Conservation (phyloP, 75 land plant genomes). For the Sequoia sempervirens region DNA sequence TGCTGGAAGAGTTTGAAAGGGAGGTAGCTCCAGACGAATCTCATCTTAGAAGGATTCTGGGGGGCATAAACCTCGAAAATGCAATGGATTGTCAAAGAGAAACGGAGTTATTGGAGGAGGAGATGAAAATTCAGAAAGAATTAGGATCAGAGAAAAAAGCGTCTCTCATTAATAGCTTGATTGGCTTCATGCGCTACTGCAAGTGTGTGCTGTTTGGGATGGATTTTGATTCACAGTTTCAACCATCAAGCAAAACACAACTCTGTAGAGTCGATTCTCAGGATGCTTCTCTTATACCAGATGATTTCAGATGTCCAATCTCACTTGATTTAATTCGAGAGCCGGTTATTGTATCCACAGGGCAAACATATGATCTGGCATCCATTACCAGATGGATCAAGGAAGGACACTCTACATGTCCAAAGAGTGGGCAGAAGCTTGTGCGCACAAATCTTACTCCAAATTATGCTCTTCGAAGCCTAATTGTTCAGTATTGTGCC, state of each 20-base stretch:
- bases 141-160: constrained; percentile 15
- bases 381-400: constrained; percentile 68
- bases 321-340: constrained; percentile 75
- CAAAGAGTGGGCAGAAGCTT: constrained; percentile 64
- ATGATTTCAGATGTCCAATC: constrained; percentile 70
- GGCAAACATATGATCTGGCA: constrained; percentile 74
- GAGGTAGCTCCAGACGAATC: constrained; percentile 33
- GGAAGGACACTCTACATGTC: constrained; percentile 69
- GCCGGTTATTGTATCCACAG: constrained; percentile 70
- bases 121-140: constrained; percentile 12
- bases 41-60: constrained; percentile 35
- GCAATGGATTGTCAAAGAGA: constrained; percentile 67
- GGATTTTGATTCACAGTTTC: not conserved
- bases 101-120: constrained; percentile 47
- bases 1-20: constrained; percentile 42
- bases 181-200: constrained; percentile 61
- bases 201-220: constrained; percentile 49
- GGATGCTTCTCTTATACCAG: constrained; percentile 32
- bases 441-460: constrained; percentile 50
- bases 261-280: not conserved
- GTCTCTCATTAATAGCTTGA: constrained; percentile 31
- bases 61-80: constrained; percentile 31
- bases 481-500: constrained; percentile 64
- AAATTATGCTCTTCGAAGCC: constrained; percentile 58
- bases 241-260: not conserved